Evolutionary conservation across 1,284 basidiomycete genomes (phyloP).

Genomic region (Trametes polyzona): DNA sequence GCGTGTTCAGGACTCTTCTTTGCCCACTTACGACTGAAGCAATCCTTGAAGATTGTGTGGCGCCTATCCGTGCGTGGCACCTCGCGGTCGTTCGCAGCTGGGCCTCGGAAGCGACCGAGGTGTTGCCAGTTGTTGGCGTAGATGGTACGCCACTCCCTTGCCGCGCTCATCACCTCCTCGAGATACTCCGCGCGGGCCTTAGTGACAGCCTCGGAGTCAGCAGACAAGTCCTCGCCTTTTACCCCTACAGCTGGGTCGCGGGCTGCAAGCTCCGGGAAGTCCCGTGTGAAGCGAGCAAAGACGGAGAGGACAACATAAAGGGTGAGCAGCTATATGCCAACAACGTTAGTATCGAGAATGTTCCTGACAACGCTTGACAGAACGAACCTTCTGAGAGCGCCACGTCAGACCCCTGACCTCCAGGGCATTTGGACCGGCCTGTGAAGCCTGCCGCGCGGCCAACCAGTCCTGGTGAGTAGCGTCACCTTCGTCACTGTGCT

Average conservation of each 20-base stretch:
- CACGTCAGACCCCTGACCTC: not conserved
- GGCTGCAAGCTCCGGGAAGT: not conserved
- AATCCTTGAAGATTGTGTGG: not conserved
- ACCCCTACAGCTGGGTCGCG: not conserved
- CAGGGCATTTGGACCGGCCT: not conserved
- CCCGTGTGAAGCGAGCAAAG: not conserved
- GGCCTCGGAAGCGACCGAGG: not conserved
- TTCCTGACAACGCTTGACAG: too few species aligned
- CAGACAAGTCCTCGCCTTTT: too few species aligned
- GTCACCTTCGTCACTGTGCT: not conserved
- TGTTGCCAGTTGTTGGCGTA: not conserved
- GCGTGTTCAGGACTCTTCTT: not conserved
- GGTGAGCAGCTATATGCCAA: not conserved
- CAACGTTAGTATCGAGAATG: not conserved
- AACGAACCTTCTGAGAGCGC: not conserved
- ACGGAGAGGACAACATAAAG: not conserved
- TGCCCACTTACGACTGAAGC: not conserved
- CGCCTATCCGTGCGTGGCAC: not conserved
- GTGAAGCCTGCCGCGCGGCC: too few species aligned
- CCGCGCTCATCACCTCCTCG: not conserved
- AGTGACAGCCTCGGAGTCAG: too few species aligned
- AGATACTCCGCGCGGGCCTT: not conserved
- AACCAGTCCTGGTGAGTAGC: not conserved
- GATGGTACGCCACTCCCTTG: not conserved
- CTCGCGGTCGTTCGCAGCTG: not conserved